phyloP scores from a whole-genome alignment of 2,329 filamentous ascomycete genomes.

The Fusarium gaditjirri region DNA sequence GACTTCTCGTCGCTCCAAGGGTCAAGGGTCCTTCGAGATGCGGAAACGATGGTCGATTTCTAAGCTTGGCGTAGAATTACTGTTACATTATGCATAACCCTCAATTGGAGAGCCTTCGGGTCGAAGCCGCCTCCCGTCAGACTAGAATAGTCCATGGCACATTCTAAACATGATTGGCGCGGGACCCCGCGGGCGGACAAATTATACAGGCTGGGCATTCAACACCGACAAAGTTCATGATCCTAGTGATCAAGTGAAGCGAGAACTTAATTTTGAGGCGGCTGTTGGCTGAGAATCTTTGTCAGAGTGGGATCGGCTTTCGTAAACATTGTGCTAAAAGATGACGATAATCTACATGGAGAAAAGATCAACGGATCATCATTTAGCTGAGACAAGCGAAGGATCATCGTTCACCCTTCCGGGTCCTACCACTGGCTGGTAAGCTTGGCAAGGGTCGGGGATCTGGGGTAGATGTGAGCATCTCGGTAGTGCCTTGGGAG shows the following conservation, averaged over 20 bases:
- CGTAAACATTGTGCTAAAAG: neutral
- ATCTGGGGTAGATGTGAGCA: slow-evolving; percentile 6
- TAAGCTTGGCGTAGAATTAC: slow-evolving; percentile 8
- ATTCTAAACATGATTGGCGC: slow-evolving; percentile 14
- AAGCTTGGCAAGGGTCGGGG: neutral
- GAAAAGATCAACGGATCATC: slow-evolving; percentile 7
- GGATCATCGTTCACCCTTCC: neutral
- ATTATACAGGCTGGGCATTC: neutral
- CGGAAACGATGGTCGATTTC: slow-evolving; percentile 9
- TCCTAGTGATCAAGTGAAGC: neutral
- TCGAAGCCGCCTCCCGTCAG: neutral
- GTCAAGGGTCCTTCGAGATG: neutral
- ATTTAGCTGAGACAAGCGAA: slow-evolving; percentile 27
- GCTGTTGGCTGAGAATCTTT: neutral
- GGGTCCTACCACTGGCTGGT: neutral
- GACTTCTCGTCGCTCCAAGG: neutral
- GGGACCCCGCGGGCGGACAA: slow-evolving; percentile 9
- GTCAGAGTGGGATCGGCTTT: neutral
- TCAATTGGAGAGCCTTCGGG: neutral
- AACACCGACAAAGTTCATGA: slow-evolving; percentile 25
- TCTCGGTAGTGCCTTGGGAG: neutral
- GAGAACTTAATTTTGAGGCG: neutral
- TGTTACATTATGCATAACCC: neutral
- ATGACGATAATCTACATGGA: neutral
- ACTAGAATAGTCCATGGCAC: neutral